phyloP scores from a whole-genome alignment of 176 grass and related monocot genomes.

The Chrysopogon serrulatus region DNA sequence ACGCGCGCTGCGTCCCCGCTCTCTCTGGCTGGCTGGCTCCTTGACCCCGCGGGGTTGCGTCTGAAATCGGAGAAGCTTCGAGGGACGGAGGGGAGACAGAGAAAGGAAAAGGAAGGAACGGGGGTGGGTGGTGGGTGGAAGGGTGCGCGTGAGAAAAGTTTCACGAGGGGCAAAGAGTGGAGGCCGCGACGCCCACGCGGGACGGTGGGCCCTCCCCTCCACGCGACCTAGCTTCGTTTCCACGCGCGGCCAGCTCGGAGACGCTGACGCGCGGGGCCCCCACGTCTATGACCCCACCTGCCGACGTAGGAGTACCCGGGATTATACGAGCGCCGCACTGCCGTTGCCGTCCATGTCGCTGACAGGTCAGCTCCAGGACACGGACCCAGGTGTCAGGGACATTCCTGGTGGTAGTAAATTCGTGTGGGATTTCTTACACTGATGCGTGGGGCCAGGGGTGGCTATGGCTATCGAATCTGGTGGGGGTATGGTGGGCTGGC shows the following conservation, averaged over 20 bases:
- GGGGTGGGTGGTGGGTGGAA: neutral
- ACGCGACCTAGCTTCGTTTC: constrained; percentile 15
- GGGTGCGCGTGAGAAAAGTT: constrained; percentile 6
- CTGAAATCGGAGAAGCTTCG: constrained; percentile 24
- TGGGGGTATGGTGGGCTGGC: neutral
- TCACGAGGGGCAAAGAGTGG: neutral
- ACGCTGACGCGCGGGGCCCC: neutral
- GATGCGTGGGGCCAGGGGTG: neutral
- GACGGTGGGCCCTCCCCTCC: neutral
- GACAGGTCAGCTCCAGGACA: neutral
- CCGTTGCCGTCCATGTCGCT: neutral
- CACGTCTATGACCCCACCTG: neutral
- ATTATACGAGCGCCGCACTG: neutral
- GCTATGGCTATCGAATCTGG: neutral
- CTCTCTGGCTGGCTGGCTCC: neutral
- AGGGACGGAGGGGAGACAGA: neutral
- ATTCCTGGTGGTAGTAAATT: neutral
- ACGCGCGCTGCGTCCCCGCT: neutral
- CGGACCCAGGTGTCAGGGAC: neutral
- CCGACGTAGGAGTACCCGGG: neutral
- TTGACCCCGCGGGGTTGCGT: constrained; percentile 1
- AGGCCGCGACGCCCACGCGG: neutral
- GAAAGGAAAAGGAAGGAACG: neutral
- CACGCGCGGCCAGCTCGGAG: neutral
- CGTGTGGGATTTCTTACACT: neutral